Base-by-base conservation (phyloP, 2,329 filamentous ascomycete species). In the Pestalotiopsis fici region DNA sequence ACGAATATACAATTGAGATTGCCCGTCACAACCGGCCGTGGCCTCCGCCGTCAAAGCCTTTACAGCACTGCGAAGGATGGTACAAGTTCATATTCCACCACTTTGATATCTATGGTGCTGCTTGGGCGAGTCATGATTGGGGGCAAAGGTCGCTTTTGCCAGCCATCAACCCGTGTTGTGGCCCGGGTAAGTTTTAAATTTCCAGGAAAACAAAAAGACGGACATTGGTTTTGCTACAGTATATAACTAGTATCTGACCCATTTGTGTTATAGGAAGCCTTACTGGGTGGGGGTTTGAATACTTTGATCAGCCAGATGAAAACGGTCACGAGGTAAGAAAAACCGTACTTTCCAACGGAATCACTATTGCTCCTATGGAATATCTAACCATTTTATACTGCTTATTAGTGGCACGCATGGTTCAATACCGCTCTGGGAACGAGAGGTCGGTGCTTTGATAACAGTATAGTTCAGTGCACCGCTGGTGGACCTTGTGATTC, bases 401-500 rank as follows among this genome's bases (percentile, higher is more conserved):
- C n/a, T n/a, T n/a, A n/a, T n/a, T 59, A 59, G 56, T 59, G 56
- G 56, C 56, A 59, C 21, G 56, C 56, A 59, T 59, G 56, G 56
- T 59, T 59, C 23, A 59, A 59, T 25, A 59, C 56, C 23, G 56
- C 56, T 59, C n/a, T 59, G 23, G 56, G 56, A 59, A 59, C 56
- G 56, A 59, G 56, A 59, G 56, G 56, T 25, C 56, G 56, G 21
- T 59, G 56, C 56, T 59, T 59, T 59, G 56, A 59, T 28, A 59
- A 59, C 56, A 59, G 27, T 59, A 59, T 59, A 59, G 56, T 59
- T 59, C 56, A 59, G 25, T 59, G 56, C 25, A 59, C 56, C 18
- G 56, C 56, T 59, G 56, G 56, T 59, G 56, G 56, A 59, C 56
- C 56, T 59, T 59, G 56, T 28, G 56, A 59, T 59, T 59, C 56